phyloP scores from a whole-genome alignment of 495 filamentous ascomycete species.

The Xylaria curta region DNA sequence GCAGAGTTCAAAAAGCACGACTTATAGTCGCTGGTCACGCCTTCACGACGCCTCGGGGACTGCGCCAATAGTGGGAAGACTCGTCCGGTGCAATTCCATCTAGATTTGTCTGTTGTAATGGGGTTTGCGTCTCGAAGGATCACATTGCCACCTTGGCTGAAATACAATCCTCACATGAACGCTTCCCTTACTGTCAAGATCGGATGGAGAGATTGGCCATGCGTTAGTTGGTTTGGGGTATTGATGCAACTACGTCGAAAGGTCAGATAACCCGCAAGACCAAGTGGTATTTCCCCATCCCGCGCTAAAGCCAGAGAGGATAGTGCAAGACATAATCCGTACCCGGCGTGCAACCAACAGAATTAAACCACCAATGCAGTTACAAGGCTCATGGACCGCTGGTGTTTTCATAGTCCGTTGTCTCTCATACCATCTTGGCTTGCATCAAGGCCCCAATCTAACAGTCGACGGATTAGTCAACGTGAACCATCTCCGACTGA shows the following conservation, averaged over 20 bases:
- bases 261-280: neutral
- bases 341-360: neutral
- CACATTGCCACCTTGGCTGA: neutral
- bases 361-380: neutral
- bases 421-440: neutral
- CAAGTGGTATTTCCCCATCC: neutral
- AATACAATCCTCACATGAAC: neutral
- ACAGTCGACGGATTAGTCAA: neutral
- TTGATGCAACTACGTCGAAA: neutral
- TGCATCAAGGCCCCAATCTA: neutral
- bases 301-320: neutral
- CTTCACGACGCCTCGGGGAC: conserved; percentile 10
- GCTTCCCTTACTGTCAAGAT: neutral
- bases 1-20: neutral
- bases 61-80: conserved; percentile 11
- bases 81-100: neutral
- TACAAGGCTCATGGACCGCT: neutral
- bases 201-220: neutral
- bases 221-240: neutral
- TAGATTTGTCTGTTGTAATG: neutral
- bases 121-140: neutral
- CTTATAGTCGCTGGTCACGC: neutral
- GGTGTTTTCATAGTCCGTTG: neutral
- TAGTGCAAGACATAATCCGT: neutral
- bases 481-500: neutral